Base-by-base conservation (phyloP, 2,329 filamentous ascomycete genomes). In the Xylaria hypoxylon region DNA sequence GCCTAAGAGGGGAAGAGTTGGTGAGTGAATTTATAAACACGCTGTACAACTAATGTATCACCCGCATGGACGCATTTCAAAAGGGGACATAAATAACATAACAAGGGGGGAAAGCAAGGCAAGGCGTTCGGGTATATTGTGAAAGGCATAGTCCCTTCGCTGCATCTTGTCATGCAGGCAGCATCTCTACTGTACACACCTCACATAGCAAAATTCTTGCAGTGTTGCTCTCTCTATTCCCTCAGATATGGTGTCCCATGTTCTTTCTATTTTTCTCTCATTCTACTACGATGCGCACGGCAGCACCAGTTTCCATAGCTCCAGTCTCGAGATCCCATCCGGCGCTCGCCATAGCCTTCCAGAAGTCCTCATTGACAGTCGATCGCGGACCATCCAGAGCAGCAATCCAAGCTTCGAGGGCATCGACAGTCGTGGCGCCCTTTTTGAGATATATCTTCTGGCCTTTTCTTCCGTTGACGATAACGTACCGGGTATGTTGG, bases 281-380 rank as follows among this genome's bases (percentile, higher is more conserved):
- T n/a, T 75, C 76, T 2, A 79, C 70, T 35, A 79, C 70, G 31
- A 84, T 79, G 6, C 81, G 77, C 24, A 83, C 72, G 1, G 80
- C 88, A 52, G 85, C 81, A 65, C 80, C 83, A 19, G 90, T 93
- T 80, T 94, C 91, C 71, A 94, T 80, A 5, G 88, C 89, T 44
- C 84, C 84, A 57, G 83, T 83, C 62, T 87, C 80, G 52, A 92
- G 71, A 78, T 94, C 86, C 92, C 92, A 94, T 0, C 91, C 91
- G 67, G 67, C 78, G 69, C 67, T 77, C 67, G 59, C 80, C 64
- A 81, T 82, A 76, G 74, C 78, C 71, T 69, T 79, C 75, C 77
- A 79, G 75, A 90, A 87, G 53, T 82, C 78, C 10, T 79, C 78
- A 53, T 78, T 72, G n/a, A 64, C 51, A 5, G 57, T 33, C 19